These are phyloP conservation scores for Solanum microdontum DNA, from an alignment of 257 asterid genomes.

Conservation along the genomic window DNA sequence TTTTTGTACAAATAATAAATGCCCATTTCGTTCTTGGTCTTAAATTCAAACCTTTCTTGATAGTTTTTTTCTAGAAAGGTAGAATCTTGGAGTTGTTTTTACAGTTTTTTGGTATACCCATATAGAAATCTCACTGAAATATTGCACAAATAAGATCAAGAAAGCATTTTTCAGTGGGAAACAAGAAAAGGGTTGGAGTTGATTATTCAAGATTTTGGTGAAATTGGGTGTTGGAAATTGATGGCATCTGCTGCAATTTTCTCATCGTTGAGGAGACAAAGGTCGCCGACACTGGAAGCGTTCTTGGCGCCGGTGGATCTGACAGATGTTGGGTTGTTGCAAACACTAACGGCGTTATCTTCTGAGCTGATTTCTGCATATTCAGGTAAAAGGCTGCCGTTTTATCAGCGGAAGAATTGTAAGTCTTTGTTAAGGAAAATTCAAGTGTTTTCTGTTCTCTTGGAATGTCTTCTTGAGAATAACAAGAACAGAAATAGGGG, in stretches of 20 bases:
- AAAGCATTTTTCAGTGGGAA: not conserved
- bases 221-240: not conserved
- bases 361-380: constrained; percentile 40
- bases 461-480: constrained; percentile 46
- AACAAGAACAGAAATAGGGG: not conserved
- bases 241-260: constrained; percentile 88
- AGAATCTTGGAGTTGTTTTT: not conserved
- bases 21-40: not conserved
- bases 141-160: not conserved
- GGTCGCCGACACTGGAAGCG: constrained; percentile 76
- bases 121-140: not conserved
- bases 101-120: not conserved
- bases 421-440: constrained; percentile 60
- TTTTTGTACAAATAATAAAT: not conserved
- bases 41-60: not conserved
- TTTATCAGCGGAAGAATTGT: constrained; percentile 43
- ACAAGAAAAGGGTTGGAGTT: not conserved
- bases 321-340: constrained; percentile 43
- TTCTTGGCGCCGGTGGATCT: constrained; percentile 77
- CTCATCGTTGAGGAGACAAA: constrained; percentile 78
- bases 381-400: constrained; percentile 27
- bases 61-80: not conserved
- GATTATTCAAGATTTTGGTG: not conserved
- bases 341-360: constrained; percentile 34
- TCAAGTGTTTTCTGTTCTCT: constrained; percentile 45